Evolutionary conservation across 1,284 basidiomycete genomes (phyloP), one percentile per base, ranked within the genome.

Genomic region (Leccinum angustisporum): DNA sequence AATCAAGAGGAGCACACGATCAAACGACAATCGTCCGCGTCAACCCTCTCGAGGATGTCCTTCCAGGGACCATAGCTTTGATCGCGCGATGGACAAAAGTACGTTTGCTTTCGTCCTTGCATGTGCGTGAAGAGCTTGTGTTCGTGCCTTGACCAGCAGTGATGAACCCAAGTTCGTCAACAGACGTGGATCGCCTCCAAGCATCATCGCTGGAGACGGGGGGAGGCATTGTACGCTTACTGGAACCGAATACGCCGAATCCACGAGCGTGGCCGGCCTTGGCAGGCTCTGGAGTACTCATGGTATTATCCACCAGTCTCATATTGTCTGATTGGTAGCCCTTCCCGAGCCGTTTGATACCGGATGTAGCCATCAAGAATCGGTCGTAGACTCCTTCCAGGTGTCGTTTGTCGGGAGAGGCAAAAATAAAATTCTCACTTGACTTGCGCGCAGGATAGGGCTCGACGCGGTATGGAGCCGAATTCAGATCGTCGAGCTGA

Each of bases 281-380:
- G 13, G 70, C 61, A 21, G 65, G 58, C 21, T 75, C 73, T 25
- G 60, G 21, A 18, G 64, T 60, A 40, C 51, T 63, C 33, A 52
- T 11, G 10, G 27, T 58, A 31, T 59, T 64, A 2, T 64, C 72
- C 30, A 75, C 65, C 2, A 83, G 79, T 40, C 78, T 80, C 48
- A 73, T 56, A 63, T 82, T 81, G 56, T 89, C 83, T 1, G 88
- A 90, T 72, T 91, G 87, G 66, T 91, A 91, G 11, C 90, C 89
- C 66, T 84, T 86, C 2, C 89, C 89, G 10, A 86, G 76, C 18
- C 89, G 86, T 69, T 86, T 90, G 46, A 91, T 87, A 33, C 87
- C 86, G 5, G 86, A 83, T 0, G 88, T 88, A 8, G 88, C 86
- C 87, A 90, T 89, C 33, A 92, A 78, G 78, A 91, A 87, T 46